A percentile compares a stretch with the other conserved stretches of the same genome.
phyloP scores from a whole-genome alignment of 2,329 filamentous ascomycete genomes.

The Chaetomium olivaceum region DNA sequence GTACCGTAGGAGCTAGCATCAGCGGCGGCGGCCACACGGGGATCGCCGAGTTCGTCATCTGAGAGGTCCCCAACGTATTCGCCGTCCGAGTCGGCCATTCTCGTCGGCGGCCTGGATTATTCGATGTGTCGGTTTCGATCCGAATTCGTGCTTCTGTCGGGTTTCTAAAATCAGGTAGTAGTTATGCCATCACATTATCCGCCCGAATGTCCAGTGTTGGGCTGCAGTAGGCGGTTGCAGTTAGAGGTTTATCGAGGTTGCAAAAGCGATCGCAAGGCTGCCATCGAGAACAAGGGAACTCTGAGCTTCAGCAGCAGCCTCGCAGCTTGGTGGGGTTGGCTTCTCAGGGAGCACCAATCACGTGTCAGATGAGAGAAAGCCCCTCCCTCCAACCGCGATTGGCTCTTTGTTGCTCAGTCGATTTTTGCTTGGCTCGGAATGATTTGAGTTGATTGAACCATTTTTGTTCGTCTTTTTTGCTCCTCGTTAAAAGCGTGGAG shows the following conservation, averaged over 20 bases:
- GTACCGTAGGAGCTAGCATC: constrained; percentile 36
- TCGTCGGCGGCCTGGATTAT: background rate
- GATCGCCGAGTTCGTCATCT: constrained; percentile 62
- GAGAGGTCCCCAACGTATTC: constrained; percentile 67
- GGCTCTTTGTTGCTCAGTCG: background rate
- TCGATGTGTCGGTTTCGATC: background rate
- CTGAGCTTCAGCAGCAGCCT: constrained; percentile 16
- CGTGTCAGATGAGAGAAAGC: background rate
- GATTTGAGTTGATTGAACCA: background rate
- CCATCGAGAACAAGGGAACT: background rate
- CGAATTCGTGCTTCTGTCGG: background rate
- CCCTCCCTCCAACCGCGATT: background rate
- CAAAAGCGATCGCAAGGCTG: constrained; percentile 14
- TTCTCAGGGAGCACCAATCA: background rate
- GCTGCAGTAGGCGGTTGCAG: background rate
- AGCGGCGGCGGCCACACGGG: constrained; percentile 46
- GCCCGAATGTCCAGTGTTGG: background rate
- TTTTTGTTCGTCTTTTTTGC: background rate
- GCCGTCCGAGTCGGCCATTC: constrained; percentile 73
- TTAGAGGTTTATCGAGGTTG: background rate
- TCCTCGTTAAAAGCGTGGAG: background rate
- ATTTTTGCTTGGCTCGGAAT: background rate
- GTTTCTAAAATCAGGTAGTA: background rate
- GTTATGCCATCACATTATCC: background rate
- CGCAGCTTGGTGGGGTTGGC: constrained; percentile 9